Base-by-base conservation (phyloP, 768 basidiomycete species). In the Mycena venus region DNA sequence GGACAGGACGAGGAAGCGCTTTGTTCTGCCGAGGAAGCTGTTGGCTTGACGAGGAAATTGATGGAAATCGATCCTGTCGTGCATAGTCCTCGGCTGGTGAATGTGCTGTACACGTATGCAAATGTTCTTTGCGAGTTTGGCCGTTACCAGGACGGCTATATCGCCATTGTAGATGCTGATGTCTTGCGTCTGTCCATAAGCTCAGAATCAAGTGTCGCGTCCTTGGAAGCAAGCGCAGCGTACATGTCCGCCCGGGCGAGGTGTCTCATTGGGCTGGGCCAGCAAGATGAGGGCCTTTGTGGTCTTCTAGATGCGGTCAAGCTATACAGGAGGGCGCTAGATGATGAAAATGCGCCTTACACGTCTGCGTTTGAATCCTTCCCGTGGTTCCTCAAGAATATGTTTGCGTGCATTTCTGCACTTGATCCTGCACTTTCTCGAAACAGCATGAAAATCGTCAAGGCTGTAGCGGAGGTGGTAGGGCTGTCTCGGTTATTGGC, bases 351-450 rank as follows among this genome's bases (percentile, higher is more conserved):
- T 3, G 44, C 70, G 8, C 38, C 60, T 4, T 21, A 23, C 17
- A 23, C 27, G 14, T 38, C 71, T 14, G 36, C 40, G 31, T 76
- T 76, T 25, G 75, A 76, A 15, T 76, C 75, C 6, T 76, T 76
- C 51, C 75, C 75, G 23, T 76, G 75, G 75, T 76, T 76, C 63
- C 49, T 76, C 19, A 73, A 51, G 47, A 76, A 76, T 40, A 40
- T 23, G 1, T 53, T 73, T 21, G 58, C 49, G 5, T 73, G 67
- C 67, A 61, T 72, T 31, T 65, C 62, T 23, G 38, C 47, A 3
- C 49, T 76, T 17, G 63, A 47, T 25, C 23, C 62, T 23, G 38
- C 47, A 3, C 49, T 76, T 17, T 56, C 36, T 25, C 23, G 34
- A 23, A 56, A 21, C 23, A 38, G 27, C 4, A 15, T n/a, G n/a